phyloP scores from a whole-genome alignment of 164 flowering plant species.

The Chloranthus sessilifolius region DNA sequence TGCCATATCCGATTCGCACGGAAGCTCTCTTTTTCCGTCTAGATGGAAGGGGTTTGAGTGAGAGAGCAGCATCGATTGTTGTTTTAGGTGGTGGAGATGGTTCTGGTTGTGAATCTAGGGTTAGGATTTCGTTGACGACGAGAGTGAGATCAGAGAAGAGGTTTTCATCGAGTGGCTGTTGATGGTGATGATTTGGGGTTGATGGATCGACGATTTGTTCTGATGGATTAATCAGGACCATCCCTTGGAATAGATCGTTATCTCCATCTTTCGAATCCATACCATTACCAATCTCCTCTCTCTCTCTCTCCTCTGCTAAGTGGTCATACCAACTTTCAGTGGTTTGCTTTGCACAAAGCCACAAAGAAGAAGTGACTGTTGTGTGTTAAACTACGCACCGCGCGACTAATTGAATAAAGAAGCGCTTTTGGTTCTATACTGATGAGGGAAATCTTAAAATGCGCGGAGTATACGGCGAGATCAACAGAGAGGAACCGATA shows the following conservation, averaged over 20 bases:
- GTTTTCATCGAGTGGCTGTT: conserved; percentile 58
- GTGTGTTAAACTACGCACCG: no score
- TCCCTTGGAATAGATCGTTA: conserved; percentile 68
- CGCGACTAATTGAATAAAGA: no score
- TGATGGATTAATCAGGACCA: conserved; percentile 54
- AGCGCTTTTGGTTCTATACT: no score
- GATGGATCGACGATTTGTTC: background rate
- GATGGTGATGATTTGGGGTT: no score
- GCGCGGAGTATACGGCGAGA: no score
- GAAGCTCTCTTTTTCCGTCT: conserved; percentile 58
- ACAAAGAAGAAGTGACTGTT: no score
- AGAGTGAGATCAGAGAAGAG: conserved; percentile 76
- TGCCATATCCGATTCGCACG: conserved; percentile 63
- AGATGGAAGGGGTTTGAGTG: conserved; percentile 7
- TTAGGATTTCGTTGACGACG: background rate
- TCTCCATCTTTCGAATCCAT: conserved; percentile 7
- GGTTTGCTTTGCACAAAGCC: no score
- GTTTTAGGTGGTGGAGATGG: conserved; percentile 1
- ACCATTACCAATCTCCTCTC: no score
- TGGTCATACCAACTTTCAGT: no score
- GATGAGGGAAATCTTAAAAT: no score
- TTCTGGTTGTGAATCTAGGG: background rate
- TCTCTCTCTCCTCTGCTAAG: no score
- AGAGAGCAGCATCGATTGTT: background rate
- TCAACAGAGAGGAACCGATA: no score